Conservation (phyloP, 371 early-diverging fungal genomes). For the Basidiobolus meristosporus region DNA sequence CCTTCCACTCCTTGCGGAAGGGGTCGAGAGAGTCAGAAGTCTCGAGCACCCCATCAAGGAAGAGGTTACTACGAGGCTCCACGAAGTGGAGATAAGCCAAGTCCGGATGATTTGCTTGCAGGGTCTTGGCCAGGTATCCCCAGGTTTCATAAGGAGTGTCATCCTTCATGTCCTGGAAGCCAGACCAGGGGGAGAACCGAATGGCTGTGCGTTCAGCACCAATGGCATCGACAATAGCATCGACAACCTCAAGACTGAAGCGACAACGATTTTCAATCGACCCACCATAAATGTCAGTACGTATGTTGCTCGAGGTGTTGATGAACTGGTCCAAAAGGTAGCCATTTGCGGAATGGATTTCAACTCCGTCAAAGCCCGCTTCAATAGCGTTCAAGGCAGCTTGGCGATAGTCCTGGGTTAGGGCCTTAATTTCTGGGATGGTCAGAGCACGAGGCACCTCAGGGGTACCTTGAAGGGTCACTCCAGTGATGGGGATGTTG, state of each 20-base stretch:
- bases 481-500: constrained; percentile 20
- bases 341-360: constrained; percentile 45
- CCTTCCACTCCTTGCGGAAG: constrained; percentile 14
- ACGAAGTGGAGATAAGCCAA: constrained; percentile 35
- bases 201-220: constrained; percentile 24
- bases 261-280: constrained; percentile 24
- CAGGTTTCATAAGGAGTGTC: too few relatives aligned
- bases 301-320: constrained; percentile 18
- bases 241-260: constrained; percentile 17
- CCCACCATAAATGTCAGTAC: constrained; percentile 42
- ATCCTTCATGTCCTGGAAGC: constrained; percentile 32
- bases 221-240: constrained; percentile 9
- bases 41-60: constrained; percentile 15
- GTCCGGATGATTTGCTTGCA: constrained; percentile 16
- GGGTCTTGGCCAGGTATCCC: constrained; percentile 27
- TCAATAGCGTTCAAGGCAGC: constrained; percentile 1
- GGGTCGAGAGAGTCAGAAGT: constrained; percentile 15
- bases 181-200: constrained; percentile 35
- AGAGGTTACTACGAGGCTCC: constrained; percentile 29
- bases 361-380: constrained; percentile 44
- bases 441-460: constrained; percentile 15
- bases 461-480: constrained; percentile 13
- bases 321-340: constrained; percentile 38
- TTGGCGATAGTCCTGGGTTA: constrained; percentile 24
- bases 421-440: constrained; percentile 30